phyloP scores from a whole-genome alignment of 106 monocot genomes.

The Amphibolis antarctica region DNA sequence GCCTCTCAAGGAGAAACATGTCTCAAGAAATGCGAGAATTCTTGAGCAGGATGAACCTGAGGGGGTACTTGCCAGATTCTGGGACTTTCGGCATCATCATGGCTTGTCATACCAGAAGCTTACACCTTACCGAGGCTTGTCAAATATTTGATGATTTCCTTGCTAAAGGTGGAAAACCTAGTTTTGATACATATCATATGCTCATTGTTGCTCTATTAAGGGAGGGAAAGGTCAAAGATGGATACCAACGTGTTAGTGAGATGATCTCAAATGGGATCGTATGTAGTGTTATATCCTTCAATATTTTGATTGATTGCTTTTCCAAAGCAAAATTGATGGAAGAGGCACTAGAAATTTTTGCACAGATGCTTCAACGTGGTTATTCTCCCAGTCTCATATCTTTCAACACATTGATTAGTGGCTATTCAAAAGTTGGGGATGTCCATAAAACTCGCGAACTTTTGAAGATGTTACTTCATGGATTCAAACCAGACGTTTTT shows the following conservation, averaged over 20 bases:
- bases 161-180: constrained; percentile 56
- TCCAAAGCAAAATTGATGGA: constrained; percentile 54
- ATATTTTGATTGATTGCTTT: constrained; percentile 64
- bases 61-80: constrained; percentile 38
- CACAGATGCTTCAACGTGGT: constrained; percentile 41
- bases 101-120: constrained; percentile 34
- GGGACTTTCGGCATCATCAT: constrained; percentile 36
- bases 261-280: constrained; percentile 35
- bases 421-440: constrained; percentile 47
- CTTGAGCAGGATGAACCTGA: constrained; percentile 23
- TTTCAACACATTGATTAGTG: constrained; percentile 68
- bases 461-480: constrained; percentile 57
- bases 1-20: constrained; percentile 63
- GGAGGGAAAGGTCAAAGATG: constrained; percentile 23
- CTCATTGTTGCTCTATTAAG: constrained; percentile 29
- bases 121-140: constrained; percentile 27
- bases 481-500: constrained; percentile 67
- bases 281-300: constrained; percentile 63
- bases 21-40: constrained; percentile 38
- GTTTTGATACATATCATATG: constrained; percentile 44
- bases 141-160: constrained; percentile 52
- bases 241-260: constrained; percentile 25
- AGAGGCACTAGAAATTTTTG: constrained; percentile 35
- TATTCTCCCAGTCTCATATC: constrained; percentile 56
- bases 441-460: constrained; percentile 36